Conservation (phyloP, 2,329 filamentous ascomycete genomes). For the Trichophaea hybrida region DNA sequence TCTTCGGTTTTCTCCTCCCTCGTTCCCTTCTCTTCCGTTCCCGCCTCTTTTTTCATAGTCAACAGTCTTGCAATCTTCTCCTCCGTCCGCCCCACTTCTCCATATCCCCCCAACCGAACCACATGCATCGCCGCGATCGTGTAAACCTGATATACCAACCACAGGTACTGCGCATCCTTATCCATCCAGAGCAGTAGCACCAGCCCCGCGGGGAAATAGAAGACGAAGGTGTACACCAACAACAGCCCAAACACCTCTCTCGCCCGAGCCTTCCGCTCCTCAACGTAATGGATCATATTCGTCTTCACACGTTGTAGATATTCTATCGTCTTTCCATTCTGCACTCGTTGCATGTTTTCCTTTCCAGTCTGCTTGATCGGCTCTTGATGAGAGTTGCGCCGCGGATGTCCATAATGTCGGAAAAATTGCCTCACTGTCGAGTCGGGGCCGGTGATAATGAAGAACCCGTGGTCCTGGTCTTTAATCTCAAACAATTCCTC, state of each 20-base stretch:
- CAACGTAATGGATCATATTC: neutral
- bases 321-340: slow-evolving; percentile 9
- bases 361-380: too few species aligned
- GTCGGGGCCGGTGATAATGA: slow-evolving; percentile 14
- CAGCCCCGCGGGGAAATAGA: slow-evolving; percentile 19
- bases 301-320: too few species aligned
- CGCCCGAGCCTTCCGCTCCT: slow-evolving; percentile 2
- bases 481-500: neutral
- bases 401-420: slow-evolving; percentile 24
- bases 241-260: neutral
- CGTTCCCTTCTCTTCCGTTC: too few species aligned
- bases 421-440: slow-evolving; percentile 22
- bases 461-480: slow-evolving; percentile 17
- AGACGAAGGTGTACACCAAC: slow-evolving; percentile 12
- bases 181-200: slow-evolving; percentile 22
- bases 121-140: slow-evolving; percentile 22
- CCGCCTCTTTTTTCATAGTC: too few species aligned
- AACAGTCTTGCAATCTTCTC: neutral
- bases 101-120: slow-evolving; percentile 5
- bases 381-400: too few species aligned
- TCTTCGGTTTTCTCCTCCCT: too few species aligned
- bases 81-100: neutral
- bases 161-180: slow-evolving; percentile 19
- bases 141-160: slow-evolving; percentile 24
- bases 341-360: too few species aligned